Conservation (phyloP, 345 rosid species). For the Clausena lansium region DNA sequence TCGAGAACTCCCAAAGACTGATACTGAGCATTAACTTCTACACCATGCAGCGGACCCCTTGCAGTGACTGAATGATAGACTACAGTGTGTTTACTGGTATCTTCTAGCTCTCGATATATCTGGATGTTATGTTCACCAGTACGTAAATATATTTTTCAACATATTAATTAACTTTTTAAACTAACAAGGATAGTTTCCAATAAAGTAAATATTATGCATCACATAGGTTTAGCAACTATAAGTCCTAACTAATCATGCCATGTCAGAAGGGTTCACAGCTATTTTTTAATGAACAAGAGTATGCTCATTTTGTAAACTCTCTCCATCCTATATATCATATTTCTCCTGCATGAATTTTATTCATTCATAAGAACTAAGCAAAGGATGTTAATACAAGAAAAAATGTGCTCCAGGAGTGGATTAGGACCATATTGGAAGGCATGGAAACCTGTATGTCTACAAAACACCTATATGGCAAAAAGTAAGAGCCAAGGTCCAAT, state of each 20-base stretch:
- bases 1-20: conserved; percentile 76
- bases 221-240: background rate
- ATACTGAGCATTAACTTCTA: conserved; percentile 59
- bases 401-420: background rate
- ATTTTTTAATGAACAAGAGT: background rate
- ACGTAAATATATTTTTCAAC: background rate
- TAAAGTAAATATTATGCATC: background rate
- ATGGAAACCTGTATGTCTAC: background rate
- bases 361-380: background rate
- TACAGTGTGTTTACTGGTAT: conserved; percentile 47
- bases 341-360: background rate
- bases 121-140: conserved; percentile 35
- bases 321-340: background rate
- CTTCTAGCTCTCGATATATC: conserved; percentile 90
- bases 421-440: background rate
- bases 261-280: background rate
- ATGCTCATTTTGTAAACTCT: background rate
- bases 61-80: conserved; percentile 66
- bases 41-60: conserved; percentile 64
- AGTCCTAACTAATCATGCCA: background rate
- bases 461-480: background rate
- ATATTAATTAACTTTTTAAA: background rate
- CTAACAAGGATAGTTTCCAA: background rate
- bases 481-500: background rate
- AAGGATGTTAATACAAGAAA: background rate